phyloP scores from a whole-genome alignment of 768 basidiomycete genomes.

The Lactarius indigo region DNA sequence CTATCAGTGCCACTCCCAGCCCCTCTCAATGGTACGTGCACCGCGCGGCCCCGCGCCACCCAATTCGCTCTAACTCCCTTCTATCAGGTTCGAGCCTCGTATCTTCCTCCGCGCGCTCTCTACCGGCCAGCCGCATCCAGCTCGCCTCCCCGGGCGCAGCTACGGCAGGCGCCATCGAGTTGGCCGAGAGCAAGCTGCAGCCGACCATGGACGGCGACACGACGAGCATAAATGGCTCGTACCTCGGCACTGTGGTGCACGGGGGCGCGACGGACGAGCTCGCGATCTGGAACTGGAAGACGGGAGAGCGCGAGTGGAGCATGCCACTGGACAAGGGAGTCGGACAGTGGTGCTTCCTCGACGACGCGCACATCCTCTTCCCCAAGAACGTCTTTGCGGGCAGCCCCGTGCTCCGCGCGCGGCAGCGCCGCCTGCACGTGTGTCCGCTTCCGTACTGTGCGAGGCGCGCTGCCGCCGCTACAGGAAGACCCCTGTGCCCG shows the following conservation, averaged over 20 bases:
- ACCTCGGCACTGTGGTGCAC: neutral
- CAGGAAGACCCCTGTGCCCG: neutral
- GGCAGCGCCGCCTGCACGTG: slow-evolving; percentile 3
- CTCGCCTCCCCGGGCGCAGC: neutral
- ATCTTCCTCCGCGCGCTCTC: slow-evolving; percentile 1
- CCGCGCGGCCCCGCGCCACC: neutral
- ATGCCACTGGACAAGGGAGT: slow-evolving; percentile 7
- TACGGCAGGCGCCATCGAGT: neutral
- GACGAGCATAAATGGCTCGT: neutral
- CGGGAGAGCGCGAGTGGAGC: neutral
- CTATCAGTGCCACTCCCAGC: neutral
- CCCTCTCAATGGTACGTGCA: neutral
- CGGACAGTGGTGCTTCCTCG: slow-evolving; percentile 10
- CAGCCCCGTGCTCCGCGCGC: neutral
- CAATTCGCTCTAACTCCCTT: neutral
- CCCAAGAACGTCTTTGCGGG: neutral
- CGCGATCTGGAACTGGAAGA: slow-evolving; percentile 14
- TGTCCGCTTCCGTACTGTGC: neutral
- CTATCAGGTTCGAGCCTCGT: slow-evolving; percentile 5
- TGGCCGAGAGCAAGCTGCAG: neutral
- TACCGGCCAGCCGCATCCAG: slow-evolving; percentile 1
- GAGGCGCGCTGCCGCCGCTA: neutral
- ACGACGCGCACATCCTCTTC: slow-evolving; percentile 9
- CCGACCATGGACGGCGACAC: neutral
- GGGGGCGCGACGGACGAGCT: neutral